phyloP scores from a whole-genome alignment of 805 yeast genomes.

The Wickerhamomyces tratensis region DNA sequence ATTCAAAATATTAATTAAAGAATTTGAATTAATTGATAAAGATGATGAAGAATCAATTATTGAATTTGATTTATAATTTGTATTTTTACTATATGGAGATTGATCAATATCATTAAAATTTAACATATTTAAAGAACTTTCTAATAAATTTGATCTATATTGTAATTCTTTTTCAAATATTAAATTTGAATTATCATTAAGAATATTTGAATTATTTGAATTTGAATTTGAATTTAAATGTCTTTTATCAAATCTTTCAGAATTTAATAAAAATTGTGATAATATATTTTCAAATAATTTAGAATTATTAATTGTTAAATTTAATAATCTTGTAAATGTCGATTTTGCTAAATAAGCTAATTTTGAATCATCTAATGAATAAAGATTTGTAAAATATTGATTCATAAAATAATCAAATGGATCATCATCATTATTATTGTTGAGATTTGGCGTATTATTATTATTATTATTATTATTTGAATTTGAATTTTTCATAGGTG shows the following conservation, averaged over 20 bases:
- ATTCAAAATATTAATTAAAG: conserved; percentile 20
- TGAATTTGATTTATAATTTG: conserved; percentile 1
- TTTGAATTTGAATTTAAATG: conserved; percentile 19
- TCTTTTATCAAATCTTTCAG: conserved; percentile 32
- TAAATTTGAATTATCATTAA: conserved; percentile 14
- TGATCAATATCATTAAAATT: conserved; percentile 12
- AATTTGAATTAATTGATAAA: conserved; percentile 4
- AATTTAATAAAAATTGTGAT: conserved; percentile 21
- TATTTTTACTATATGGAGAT: conserved; percentile 3
- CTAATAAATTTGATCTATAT: conserved; percentile 18
- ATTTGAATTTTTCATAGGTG: conserved; percentile 7
- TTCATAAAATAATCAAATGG: conserved; percentile 19
- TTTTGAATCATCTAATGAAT: conserved; percentile 21
- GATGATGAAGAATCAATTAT: not conserved
- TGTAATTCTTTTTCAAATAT: conserved; percentile 18
- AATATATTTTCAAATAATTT: conserved; percentile 18
- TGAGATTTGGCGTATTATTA: conserved; percentile 2
- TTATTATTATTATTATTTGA: conserved; percentile 2
- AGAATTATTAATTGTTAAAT: conserved; percentile 26
- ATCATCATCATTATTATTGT: conserved; percentile 6
- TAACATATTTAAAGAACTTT: conserved; percentile 15
- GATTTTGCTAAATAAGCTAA: conserved; percentile 37
- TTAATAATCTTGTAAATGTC: conserved; percentile 34
- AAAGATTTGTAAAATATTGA: conserved; percentile 27
- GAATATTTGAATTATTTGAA: conserved; percentile 15